Conservation (phyloP, 768 basidiomycete species). For the Filobasidium wieringae region DNA sequence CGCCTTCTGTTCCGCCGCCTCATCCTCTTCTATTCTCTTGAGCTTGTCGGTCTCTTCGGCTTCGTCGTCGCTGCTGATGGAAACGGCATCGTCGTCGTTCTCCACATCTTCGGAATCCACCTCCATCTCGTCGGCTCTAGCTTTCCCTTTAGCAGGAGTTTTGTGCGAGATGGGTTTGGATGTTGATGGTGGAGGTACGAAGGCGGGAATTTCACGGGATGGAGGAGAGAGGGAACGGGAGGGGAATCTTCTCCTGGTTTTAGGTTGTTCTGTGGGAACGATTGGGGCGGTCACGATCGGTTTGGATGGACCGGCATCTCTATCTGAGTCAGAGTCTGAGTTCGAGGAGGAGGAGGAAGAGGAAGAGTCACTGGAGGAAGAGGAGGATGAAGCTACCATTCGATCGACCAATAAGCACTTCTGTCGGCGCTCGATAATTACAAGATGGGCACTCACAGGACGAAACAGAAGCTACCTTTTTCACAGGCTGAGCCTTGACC, state of each 20-base stretch:
- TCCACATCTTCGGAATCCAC: constrained; percentile 4
- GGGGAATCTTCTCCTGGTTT: background rate
- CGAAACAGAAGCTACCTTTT: background rate
- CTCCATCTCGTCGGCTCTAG: constrained; percentile 4
- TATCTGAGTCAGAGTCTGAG: constrained; percentile 20
- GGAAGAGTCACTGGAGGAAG: constrained; percentile 10
- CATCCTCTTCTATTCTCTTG: constrained; percentile 12
- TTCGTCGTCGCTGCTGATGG: constrained; percentile 10
- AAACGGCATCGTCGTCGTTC: constrained; percentile 3
- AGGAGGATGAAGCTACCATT: constrained; percentile 5
- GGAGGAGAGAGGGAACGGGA: constrained; percentile 11
- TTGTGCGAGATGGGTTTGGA: background rate
- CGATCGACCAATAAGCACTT: background rate
- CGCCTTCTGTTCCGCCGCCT: background rate
- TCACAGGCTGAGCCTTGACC: background rate
- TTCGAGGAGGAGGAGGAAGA: constrained; percentile 3
- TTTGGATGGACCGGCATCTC: background rate
- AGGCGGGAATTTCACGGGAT: background rate
- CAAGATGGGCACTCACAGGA: background rate
- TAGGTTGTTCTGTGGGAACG: background rate
- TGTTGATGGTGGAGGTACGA: background rate
- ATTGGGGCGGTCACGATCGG: background rate
- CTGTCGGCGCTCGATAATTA: background rate
- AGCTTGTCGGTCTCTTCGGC: constrained; percentile 13
- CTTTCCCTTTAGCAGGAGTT: background rate